Base-by-base conservation (phyloP, 176 grass and related monocot species). In the Zea luxurians region DNA sequence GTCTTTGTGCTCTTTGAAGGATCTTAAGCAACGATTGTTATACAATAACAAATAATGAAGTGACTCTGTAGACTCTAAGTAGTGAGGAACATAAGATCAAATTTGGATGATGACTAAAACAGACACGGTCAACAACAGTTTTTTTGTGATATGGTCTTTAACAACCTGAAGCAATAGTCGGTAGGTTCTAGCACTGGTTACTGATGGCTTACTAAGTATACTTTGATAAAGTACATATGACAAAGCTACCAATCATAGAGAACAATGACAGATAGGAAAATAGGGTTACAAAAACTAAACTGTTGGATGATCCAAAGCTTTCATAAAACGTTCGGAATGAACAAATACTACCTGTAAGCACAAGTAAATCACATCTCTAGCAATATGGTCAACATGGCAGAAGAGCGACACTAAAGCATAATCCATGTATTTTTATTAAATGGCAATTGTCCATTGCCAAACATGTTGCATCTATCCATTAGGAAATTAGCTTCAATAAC, bases 121-220 rank as follows among this genome's bases (percentile, higher is more conserved):
- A n/a, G n/a, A 97, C 64, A 74, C 69, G 89, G 47, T 92, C 94
- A 82, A 87, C 86, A 61, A 91, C 94, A 64, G 93, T 91, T 63
- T 91, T 97, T 70, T 85, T 97, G 78, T 97, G 94, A 88, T 93
- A 91, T 76, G 94, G 84, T 93, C 89, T 97, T 97, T 76, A 85
- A 61, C 54, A 91, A 80, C 79, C 94, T 97, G 76, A 72, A 50
- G 49, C 44, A 78, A 81, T 8, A 76, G 68, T 44, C 42, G 73
- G 61, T 16, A 71, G 21, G 7, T 80, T 61, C 55, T 48, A 88
- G 1, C 65, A 78, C n/a, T 43, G 47, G 58, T 76, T 75, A 83
- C 20, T 10, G n/a, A n/a, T n/a, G n/a, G n/a, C n/a, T n/a, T n/a
- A n/a, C n/a, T n/a, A n/a, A n/a, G n/a, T n/a, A n/a, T n/a, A n/a